Evolutionary conservation across 1,284 basidiomycete genomes (phyloP).

Genomic region (Coniferiporia sulphurascens): DNA sequence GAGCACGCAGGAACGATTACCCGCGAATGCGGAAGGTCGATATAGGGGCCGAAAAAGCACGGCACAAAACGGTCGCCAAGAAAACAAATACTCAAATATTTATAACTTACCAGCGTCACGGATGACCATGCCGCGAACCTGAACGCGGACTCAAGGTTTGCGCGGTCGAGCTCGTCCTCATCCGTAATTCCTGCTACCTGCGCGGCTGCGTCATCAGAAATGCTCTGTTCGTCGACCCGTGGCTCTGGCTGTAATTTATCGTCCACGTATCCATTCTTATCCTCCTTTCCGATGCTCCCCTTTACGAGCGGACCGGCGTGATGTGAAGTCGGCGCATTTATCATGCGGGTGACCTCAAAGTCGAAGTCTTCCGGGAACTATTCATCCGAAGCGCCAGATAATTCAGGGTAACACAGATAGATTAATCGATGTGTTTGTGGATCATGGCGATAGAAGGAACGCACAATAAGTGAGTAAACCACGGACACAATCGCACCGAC

Average conservation of each 20-base stretch:
- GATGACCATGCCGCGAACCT: constrained; percentile 72
- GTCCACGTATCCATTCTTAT: constrained; percentile 28
- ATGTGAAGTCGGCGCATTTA: constrained; percentile 44
- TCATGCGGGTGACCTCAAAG: constrained; percentile 71
- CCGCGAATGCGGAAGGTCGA: neutral
- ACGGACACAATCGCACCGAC: constrained; percentile 76
- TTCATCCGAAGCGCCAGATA: neutral
- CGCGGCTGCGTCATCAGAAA: constrained; percentile 28
- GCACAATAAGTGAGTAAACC: constrained; percentile 54
- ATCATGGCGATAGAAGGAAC: constrained; percentile 21
- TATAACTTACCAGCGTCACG: constrained; percentile 51
- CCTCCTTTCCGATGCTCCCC: constrained; percentile 21
- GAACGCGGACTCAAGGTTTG: constrained; percentile 65
- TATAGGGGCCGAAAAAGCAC: neutral
- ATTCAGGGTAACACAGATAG: neutral
- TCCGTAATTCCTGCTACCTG: constrained; percentile 35
- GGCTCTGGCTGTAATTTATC: constrained; percentile 37
- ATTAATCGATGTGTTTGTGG: neutral
- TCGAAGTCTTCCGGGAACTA: constrained; percentile 79
- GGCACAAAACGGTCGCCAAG: neutral
- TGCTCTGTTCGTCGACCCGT: constrained; percentile 27
- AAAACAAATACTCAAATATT: neutral
- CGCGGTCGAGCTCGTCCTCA: constrained; percentile 58
- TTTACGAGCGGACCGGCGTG: constrained; percentile 5
- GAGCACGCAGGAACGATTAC: neutral